Conservation (phyloP, 2,329 filamentous ascomycete genomes). For the Colletotrichum navitas region DNA sequence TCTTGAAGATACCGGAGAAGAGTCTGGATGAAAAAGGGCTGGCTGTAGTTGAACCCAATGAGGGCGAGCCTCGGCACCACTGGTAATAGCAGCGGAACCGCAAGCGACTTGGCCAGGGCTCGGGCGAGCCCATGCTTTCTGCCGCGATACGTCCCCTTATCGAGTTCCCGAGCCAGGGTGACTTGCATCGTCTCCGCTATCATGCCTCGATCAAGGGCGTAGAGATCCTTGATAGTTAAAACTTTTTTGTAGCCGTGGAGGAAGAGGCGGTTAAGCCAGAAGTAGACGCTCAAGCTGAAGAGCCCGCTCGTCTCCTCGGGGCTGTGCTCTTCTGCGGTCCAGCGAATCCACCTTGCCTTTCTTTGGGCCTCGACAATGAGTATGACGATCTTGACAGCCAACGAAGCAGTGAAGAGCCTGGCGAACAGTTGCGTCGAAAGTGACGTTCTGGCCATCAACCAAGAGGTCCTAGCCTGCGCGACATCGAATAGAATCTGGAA, state of each 20-base stretch:
- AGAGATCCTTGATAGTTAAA: constrained; percentile 49
- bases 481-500: constrained; percentile 60
- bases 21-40: constrained; percentile 58
- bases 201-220: constrained; percentile 50
- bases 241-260: constrained; percentile 51
- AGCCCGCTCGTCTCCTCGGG: constrained; percentile 54
- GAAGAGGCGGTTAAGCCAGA: constrained; percentile 54
- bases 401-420: constrained; percentile 51
- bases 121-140: constrained; percentile 48
- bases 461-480: constrained; percentile 57
- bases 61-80: constrained; percentile 54
- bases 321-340: constrained; percentile 55
- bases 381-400: constrained; percentile 53
- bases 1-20: constrained; percentile 52
- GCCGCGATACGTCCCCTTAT: constrained; percentile 22
- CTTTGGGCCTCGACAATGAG: constrained; percentile 54
- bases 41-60: constrained; percentile 57
- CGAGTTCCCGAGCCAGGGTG: constrained; percentile 40
- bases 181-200: constrained; percentile 43
- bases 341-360: constrained; percentile 55
- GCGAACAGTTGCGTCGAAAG: constrained; percentile 44
- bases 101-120: constrained; percentile 48
- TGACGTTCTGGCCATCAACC: constrained; percentile 49
- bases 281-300: constrained; percentile 49
- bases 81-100: constrained; percentile 51